Evolutionary conservation across 306 rosid species (phyloP), one percentile per base, ranked within the genome.

Genomic region (Ammopiptanthus mongolicus): DNA sequence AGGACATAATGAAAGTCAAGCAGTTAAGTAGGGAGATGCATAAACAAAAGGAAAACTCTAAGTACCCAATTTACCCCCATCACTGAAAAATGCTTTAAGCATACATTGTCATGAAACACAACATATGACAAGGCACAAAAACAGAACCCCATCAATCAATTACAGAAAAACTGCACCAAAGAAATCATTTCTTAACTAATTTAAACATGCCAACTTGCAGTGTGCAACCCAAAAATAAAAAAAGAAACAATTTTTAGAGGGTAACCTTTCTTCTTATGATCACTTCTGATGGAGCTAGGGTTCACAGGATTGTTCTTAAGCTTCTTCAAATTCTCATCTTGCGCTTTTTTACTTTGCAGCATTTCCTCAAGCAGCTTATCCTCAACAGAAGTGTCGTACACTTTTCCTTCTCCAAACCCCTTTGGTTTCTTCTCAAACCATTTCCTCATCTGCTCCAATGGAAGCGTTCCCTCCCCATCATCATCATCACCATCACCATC

Each of bases 301-400:
- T 59, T 66, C 1, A 53, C 57, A 55, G 87, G 69, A 18, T 77
- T 77, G 51, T 75, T 66, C 69, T 86, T 84, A 73, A 91, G 90
- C 84, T 73, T 87, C 72, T 67, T 61, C 69, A 90, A 28, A 78
- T 92, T 87, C 7, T 80, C 83, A 67, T 78, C 86, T 73, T 87
- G 91, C 0, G 88, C 88, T 76, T 69, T 66, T 66, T 59, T 81
- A 74, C 84, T 87, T 85, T 80, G 71, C 66, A 23, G 88, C 41
- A 94, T 68, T 86, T 91, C 97, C 19, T 90, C 91, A 22, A 95
- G 83, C 92, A 95, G 83, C 78, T 90, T 78, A 71, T 95, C 97
- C 77, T 95, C 98, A 87, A 90, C 22, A 0, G 87, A 80, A 72
- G 96, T 91, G 21, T 95, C 97, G 31, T 90, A 95, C 46, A 44